phyloP scores from a whole-genome alignment of 371 early-diverging fungal genomes.

The Chytridiales sp. region DNA sequence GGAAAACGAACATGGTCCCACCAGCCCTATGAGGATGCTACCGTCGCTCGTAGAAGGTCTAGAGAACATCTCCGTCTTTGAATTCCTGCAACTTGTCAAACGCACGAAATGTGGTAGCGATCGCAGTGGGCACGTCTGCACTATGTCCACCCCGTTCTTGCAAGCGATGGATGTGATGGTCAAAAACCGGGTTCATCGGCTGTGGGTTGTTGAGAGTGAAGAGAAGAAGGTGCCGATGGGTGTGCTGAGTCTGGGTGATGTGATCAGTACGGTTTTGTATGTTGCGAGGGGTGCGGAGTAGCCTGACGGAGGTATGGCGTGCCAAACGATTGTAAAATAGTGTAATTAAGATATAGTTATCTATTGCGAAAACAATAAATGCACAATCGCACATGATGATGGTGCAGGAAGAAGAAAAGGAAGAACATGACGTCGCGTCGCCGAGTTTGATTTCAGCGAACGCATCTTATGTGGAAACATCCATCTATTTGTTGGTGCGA shows the following conservation, averaged over 20 bases:
- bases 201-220: slow-evolving; percentile 17
- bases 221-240: slow-evolving; percentile 12
- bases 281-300: no score
- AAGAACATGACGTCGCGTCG: no score
- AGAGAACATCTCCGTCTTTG: slow-evolving; percentile 9
- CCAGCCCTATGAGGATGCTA: not conserved
- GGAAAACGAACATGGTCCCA: not conserved
- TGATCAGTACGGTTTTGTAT: slow-evolving; percentile 15
- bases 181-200: slow-evolving; percentile 9
- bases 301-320: no score
- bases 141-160: not conserved
- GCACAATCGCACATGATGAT: no score
- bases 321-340: no score
- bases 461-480: no score
- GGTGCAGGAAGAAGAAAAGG: no score
- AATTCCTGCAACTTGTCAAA: not conserved
- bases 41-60: not conserved
- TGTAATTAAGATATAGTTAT: no score
- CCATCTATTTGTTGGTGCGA: no score
- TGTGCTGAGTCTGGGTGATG: slow-evolving; percentile 22
- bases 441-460: no score
- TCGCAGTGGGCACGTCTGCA: not conserved
- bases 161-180: slow-evolving; percentile 7
- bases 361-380: no score
- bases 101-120: not conserved